These are phyloP conservation scores for Ilyonectria destructans DNA, from an alignment of 2,329 filamentous ascomycete genomes.

Conservation along the genomic window DNA sequence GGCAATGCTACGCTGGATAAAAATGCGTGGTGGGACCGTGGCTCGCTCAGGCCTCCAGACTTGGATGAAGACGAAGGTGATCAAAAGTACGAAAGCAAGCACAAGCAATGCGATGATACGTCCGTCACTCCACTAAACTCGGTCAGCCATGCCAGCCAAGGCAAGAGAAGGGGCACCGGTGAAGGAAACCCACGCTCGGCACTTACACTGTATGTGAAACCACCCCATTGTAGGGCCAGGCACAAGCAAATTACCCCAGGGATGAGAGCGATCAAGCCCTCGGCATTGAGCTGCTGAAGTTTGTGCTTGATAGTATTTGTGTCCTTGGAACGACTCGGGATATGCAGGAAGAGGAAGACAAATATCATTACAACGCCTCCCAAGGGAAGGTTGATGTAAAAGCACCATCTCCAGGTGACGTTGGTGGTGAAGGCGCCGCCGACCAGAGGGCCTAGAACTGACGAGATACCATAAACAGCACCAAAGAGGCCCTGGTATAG, in stretches of 20 bases:
- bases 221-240: conserved; percentile 66
- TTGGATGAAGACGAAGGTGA: conserved; percentile 60
- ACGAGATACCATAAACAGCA: conserved; percentile 60
- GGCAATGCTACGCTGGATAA: conserved; percentile 59
- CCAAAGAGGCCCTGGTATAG: conserved; percentile 52
- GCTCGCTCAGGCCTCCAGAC: conserved; percentile 55
- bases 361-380: conserved; percentile 51
- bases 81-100: conserved; percentile 57
- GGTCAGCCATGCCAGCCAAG: not conserved
- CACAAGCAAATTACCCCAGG: conserved; percentile 65
- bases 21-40: conserved; percentile 60
- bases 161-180: too few species aligned
- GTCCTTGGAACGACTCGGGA: conserved; percentile 29
- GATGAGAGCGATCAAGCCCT: conserved; percentile 68
- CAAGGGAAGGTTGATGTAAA: conserved; percentile 56
- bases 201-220: conserved; percentile 51
- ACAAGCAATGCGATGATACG: conserved; percentile 63
- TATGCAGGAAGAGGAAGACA: conserved; percentile 44
- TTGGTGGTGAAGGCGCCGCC: conserved; percentile 50
- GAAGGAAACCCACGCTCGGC: not conserved
- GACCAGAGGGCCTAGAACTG: conserved; percentile 46
- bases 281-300: conserved; percentile 65
- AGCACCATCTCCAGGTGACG: conserved; percentile 57
- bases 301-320: conserved; percentile 55
- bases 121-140: conserved; percentile 57